phyloP scores from a whole-genome alignment of 2,329 filamentous ascomycete genomes.

The Daldinia sp. region DNA sequence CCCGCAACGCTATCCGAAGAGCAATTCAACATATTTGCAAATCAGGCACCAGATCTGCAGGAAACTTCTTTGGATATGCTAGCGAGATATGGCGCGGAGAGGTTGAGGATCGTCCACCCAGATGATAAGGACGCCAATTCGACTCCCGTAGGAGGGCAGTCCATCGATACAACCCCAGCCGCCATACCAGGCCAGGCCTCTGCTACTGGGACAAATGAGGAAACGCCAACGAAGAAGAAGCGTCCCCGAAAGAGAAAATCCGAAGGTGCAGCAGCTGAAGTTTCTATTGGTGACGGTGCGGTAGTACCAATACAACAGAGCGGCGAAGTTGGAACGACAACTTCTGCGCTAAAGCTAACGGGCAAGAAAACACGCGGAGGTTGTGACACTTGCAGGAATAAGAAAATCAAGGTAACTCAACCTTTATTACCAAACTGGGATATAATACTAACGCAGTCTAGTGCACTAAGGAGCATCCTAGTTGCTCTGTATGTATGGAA shows the following conservation, averaged over 20 bases:
- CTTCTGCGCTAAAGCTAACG: constrained; percentile 39
- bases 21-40: constrained; percentile 67
- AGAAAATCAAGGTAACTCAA: constrained; percentile 40
- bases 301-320: constrained; percentile 40
- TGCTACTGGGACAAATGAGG: constrained; percentile 30
- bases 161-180: constrained; percentile 24
- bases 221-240: constrained; percentile 44
- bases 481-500: constrained; percentile 44
- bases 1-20: constrained; percentile 61
- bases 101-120: constrained; percentile 65
- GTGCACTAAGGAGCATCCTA: constrained; percentile 49
- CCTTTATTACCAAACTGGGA: background rate
- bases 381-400: constrained; percentile 47
- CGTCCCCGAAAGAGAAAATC: constrained; percentile 42
- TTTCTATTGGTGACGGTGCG: constrained; percentile 41
- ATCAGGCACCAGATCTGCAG: constrained; percentile 65
- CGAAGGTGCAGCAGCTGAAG: constrained; percentile 23
- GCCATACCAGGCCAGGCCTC: constrained; percentile 10
- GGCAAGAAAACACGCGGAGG: constrained; percentile 46
- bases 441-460: constrained; percentile 19
- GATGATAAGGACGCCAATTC: constrained; percentile 47
- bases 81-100: constrained; percentile 64
- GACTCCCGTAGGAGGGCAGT: constrained; percentile 36
- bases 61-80: constrained; percentile 64
- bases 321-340: constrained; percentile 42